Base-by-base conservation (phyloP, 1,284 basidiomycete genomes). In the Afroboletus lepidellus region DNA sequence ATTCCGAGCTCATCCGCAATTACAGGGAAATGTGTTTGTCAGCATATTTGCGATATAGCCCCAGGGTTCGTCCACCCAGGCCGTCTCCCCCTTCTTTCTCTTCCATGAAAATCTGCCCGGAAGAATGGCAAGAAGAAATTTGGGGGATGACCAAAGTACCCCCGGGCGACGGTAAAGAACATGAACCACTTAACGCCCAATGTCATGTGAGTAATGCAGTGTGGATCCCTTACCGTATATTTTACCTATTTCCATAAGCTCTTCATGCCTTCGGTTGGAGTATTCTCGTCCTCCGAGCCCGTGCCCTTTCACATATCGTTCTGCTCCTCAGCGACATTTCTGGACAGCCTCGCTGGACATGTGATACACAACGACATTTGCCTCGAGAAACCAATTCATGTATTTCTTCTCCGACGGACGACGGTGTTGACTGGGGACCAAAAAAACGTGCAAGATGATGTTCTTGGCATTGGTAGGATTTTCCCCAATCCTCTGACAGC, bases 281-380 rank as follows among this genome's bases (percentile, higher is more conserved):
- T 81, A 12, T 86, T 78, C 61, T 74, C 75, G 5, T 52, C 83
- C 18, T 59, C 68, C 1, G 81, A 84, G 50, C 70, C 63, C 11
- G 81, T 86, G 16, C 83, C 83, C 1, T 83, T 87, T 62, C 81
- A 84, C 58, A 57, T 87, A 29, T 83, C 84, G 53, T 68, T 87
- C n/a, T 73, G 67, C 39, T 81, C 77, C 5, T 70, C 73, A 3
- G 50, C 72, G 2, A 59, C 69, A 32, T 75, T 77, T 11, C 65
- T 84, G 13, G 69, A 63, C 39, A 72, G 69, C 30, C 70, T 83
- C 48, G 64, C 78, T 5, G 37, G 54, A 56, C 63, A 56, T 54
- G 56, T 46, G 55, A 58, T 23, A 46, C 67, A 43, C 55, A 62
- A 41, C 24, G 54, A 59, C 27, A 34, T 49, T 37, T 52, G 45